phyloP scores from a whole-genome alignment of 306 rosid genomes.

The Fagus sylvatica region DNA sequence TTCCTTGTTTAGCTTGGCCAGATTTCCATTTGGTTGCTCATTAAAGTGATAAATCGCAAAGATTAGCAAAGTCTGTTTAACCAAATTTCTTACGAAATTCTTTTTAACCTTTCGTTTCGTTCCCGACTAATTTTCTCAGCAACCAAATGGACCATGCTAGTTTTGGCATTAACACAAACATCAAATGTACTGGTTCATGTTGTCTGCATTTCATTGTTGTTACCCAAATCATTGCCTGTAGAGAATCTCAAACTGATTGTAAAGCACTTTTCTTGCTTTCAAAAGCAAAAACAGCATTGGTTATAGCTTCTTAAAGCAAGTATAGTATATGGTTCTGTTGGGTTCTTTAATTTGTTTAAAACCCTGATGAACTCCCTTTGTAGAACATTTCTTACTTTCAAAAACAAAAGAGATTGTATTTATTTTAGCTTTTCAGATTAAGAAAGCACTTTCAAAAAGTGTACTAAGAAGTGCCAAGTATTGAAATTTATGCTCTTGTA shows the following conservation, averaged over 20 bases:
- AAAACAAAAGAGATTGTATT: neutral
- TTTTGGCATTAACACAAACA: conserved; percentile 18
- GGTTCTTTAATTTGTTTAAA: neutral
- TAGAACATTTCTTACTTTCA: neutral
- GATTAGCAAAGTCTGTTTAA: neutral
- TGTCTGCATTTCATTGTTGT: neutral
- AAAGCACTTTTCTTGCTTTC: neutral
- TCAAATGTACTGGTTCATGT: neutral
- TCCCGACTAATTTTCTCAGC: neutral
- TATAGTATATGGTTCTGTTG: neutral
- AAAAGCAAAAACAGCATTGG: neutral
- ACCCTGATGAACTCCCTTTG: neutral
- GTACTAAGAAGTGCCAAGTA: neutral
- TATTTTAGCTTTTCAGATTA: neutral
- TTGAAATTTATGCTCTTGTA: neutral
- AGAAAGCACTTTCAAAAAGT: neutral
- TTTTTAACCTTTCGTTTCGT: neutral
- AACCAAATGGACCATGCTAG: neutral
- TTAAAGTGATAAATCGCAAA: neutral
- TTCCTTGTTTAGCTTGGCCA: neutral
- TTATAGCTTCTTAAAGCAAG: neutral
- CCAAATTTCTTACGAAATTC: neutral
- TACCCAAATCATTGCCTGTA: neutral
- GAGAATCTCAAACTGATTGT: neutral
- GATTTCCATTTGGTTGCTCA: neutral